Evolutionary conservation across 2,329 filamentous ascomycete species (phyloP).

Genomic region (Aureobasidium subglaciale): DNA sequence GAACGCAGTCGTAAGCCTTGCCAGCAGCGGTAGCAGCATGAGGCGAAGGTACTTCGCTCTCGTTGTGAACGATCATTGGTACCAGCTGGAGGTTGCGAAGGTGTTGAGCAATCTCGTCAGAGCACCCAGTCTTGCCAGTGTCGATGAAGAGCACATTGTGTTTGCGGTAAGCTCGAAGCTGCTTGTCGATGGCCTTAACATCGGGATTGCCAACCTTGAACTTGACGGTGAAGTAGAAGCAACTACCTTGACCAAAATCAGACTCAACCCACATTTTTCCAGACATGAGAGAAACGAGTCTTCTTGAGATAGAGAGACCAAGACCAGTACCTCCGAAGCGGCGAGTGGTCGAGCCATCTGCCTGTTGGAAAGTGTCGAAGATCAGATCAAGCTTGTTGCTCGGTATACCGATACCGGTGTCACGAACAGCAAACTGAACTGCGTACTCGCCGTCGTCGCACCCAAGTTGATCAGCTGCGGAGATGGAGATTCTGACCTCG

Average conservation of each 20-base stretch:
- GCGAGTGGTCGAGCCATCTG: conserved; percentile 90
- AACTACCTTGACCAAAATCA: conserved; percentile 81
- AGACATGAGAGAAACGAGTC: conserved; percentile 91
- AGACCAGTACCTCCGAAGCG: conserved; percentile 94
- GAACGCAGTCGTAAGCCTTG: conserved; percentile 84
- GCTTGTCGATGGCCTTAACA: conserved; percentile 68
- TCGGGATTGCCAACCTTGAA: conserved; percentile 79
- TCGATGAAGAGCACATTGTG: conserved; percentile 94
- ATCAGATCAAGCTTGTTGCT: conserved; percentile 93
- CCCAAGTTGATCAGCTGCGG: conserved; percentile 58
- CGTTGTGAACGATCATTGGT: conserved; percentile 78
- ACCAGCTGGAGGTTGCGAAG: conserved; percentile 70
- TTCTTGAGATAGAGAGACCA: conserved; percentile 89
- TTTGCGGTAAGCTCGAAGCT: conserved; percentile 82
- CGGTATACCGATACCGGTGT: conserved; percentile 95
- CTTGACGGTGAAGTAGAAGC: conserved; percentile 93
- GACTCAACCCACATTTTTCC: conserved; percentile 96
- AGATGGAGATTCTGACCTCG: conserved; percentile 91
- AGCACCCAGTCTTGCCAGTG: conserved; percentile 73
- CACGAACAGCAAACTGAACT: conserved; percentile 90
- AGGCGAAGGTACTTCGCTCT: conserved; percentile 55
- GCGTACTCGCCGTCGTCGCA: conserved; percentile 72
- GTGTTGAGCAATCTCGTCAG: conserved; percentile 70
- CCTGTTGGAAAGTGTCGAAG: conserved; percentile 98
- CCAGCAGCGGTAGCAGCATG: conserved; percentile 45